Evolutionary conservation across 2,329 filamentous ascomycete genomes (phyloP), one percentile per base, ranked within the genome.

Genomic region (Aspergillus chevalieri): DNA sequence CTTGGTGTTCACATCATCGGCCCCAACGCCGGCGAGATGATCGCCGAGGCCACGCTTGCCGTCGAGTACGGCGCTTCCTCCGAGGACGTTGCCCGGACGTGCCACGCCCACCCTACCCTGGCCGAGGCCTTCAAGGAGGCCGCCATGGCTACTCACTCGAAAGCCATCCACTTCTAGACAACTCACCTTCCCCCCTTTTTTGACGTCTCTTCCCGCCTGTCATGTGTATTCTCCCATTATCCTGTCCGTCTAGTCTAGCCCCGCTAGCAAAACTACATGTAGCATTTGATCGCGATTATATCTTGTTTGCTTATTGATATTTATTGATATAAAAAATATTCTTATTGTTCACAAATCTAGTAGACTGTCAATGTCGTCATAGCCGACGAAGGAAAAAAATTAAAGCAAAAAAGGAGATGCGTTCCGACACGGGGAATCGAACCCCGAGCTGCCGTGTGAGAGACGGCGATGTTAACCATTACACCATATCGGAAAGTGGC

Each of bases 81-180:
- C 64, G 93, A 98, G 77, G 93, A 96, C 72, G 89, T 95, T 67
- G 90, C 86, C 54, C 83, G 93, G 67, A 97, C 93, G 57, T 93
- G 89, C 74, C 93, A 98, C 75, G 93, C 93, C 49, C 93, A 98
- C 76, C 93, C 93, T 49, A 96, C 91, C 46, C 80, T 98, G 52
- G 85, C 92, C 21, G 93, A 98, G 78, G 93, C 93, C 42, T 97
- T 98, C 82, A 98, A 98, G 81, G 93, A 98, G 82, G 93, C 93
- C 65, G 93, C 93, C 61, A 97, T 98, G 93, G 88, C 89, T 55
- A 96, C 92, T 46, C 90, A 95, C 77, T 83, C 85, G 65, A 93
- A 95, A 79, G 86, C 93, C 59, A 95, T 98, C 71, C 93, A 98
- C 78, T 95, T 87, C 75, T 98, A 87, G 61, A 58, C 53, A 14